Conservation (phyloP, 805 yeast species). For the Barnettozyma siamensis region DNA sequence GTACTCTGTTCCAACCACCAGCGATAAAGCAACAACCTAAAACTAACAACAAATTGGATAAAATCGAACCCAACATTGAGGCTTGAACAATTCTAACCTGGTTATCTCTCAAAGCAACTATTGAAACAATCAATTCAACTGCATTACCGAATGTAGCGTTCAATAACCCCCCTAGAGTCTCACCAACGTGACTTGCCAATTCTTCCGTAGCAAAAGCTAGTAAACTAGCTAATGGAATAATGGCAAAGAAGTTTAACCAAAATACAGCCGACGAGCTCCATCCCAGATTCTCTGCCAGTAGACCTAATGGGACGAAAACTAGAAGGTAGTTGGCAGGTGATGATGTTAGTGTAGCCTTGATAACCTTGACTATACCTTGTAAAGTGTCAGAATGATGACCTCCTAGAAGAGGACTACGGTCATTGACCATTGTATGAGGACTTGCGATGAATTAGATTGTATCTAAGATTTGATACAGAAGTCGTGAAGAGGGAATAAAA, state of each 20-base stretch:
- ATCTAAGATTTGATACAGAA: too few relatives aligned
- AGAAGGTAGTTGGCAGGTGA: slow-evolving; percentile 74
- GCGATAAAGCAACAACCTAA: slow-evolving; percentile 93
- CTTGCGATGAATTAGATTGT: too few relatives aligned
- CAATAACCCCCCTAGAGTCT: slow-evolving; percentile 86
- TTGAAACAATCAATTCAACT: slow-evolving; percentile 90
- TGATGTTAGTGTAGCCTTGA: slow-evolving; percentile 35
- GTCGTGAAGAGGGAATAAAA: too few relatives aligned
- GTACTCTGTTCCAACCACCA: slow-evolving; percentile 83
- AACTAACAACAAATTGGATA: slow-evolving; percentile 83
- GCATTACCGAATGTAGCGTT: slow-evolving; percentile 99
- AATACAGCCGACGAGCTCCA: slow-evolving; percentile 56
- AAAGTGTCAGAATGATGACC: slow-evolving; percentile 2
- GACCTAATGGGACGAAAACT: slow-evolving; percentile 84
- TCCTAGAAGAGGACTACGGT: slow-evolving; percentile 10
- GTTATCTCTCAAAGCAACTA: slow-evolving; percentile 79
- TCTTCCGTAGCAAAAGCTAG: slow-evolving; percentile 93
- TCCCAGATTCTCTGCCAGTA: slow-evolving; percentile 57
- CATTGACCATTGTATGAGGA: slow-evolving; percentile 3
- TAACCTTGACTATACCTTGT: slow-evolving; percentile 19
- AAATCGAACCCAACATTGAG: slow-evolving; percentile 90
- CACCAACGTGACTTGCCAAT: slow-evolving; percentile 80
- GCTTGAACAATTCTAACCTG: slow-evolving; percentile 96
- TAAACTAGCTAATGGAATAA: slow-evolving; percentile 86
- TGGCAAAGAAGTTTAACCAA: slow-evolving; percentile 77